A percentile compares a stretch with the other conserved stretches of the same genome.
These are phyloP conservation scores for Stevia rebaudiana DNA, from an alignment of 140 eudicot species.

Conservation along the genomic window DNA sequence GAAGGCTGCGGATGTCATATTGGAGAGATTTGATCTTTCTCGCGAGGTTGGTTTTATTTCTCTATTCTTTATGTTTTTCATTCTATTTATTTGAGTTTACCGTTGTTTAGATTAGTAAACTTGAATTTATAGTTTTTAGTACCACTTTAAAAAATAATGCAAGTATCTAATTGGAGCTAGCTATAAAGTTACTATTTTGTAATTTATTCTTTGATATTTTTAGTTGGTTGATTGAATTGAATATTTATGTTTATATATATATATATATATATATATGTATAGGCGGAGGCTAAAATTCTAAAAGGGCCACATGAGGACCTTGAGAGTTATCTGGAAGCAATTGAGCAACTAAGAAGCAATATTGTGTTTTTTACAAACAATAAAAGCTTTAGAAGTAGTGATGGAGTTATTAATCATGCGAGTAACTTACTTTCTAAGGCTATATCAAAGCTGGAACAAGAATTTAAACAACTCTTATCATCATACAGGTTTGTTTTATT, in stretches of 20 bases:
- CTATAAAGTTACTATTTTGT: not conserved
- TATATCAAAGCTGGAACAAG: conserved; percentile 93
- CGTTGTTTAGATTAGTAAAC: conserved; percentile 2
- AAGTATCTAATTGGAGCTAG: not conserved
- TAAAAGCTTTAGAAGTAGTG: conserved; percentile 80
- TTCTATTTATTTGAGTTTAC: not conserved
- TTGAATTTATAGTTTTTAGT: not conserved
- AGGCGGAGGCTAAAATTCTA: conserved; percentile 91
- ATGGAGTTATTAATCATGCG: conserved; percentile 73
- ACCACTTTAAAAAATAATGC: not conserved
- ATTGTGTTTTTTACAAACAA: conserved; percentile 68
- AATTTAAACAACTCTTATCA: conserved; percentile 68
- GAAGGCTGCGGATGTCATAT: conserved; percentile 77
- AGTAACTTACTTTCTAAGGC: conserved; percentile 77
- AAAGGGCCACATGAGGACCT: conserved; percentile 97
- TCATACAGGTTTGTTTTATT: conserved; percentile 63
- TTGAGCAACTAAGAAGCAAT: conserved; percentile 67
- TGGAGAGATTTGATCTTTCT: conserved; percentile 75
- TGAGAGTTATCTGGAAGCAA: conserved; percentile 86
- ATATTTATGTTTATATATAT: not conserved
- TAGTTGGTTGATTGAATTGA: conserved; percentile 8
- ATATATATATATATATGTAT: conserved; percentile 37
- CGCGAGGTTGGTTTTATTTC: conserved; percentile 52
- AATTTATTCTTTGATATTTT: conserved; percentile 1
- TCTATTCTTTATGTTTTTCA: not conserved